phyloP scores from a whole-genome alignment of 148 eudicot species.

The Rhododendron simsii region DNA sequence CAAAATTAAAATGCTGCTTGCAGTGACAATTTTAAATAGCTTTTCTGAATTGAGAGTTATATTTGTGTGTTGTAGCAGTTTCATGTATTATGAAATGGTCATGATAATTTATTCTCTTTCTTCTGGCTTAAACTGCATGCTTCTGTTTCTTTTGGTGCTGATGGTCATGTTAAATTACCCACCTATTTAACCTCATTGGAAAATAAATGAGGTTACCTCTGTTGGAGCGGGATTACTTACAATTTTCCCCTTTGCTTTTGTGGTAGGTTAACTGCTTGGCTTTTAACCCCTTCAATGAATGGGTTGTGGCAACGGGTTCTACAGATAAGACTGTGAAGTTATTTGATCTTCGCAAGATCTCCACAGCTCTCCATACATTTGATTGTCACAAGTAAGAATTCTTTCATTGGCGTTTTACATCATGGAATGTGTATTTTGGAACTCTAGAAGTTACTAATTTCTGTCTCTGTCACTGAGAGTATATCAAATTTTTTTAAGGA shows the following conservation, averaged over 20 bases:
- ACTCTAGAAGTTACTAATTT: neutral
- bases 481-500: neutral
- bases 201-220: neutral
- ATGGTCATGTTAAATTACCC: neutral
- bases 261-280: conserved; percentile 68
- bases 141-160: neutral
- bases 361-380: conserved; percentile 59
- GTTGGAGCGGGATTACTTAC: neutral
- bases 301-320: conserved; percentile 75
- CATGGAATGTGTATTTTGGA: neutral
- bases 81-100: neutral
- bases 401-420: neutral
- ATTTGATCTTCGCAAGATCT: conserved; percentile 57
- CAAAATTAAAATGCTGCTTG: neutral
- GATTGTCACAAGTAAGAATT: conserved; percentile 79
- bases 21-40: neutral
- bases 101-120: neutral
- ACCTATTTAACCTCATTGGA: neutral
- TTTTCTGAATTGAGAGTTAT: neutral
- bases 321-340: conserved; percentile 68
- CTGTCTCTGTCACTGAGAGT: neutral
- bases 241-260: conserved; percentile 3
- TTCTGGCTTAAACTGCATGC: neutral
- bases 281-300: conserved; percentile 78
- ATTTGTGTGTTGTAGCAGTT: neutral